Conservation (phyloP, 306 rosid genomes). For the Arachis hypogaea region DNA sequence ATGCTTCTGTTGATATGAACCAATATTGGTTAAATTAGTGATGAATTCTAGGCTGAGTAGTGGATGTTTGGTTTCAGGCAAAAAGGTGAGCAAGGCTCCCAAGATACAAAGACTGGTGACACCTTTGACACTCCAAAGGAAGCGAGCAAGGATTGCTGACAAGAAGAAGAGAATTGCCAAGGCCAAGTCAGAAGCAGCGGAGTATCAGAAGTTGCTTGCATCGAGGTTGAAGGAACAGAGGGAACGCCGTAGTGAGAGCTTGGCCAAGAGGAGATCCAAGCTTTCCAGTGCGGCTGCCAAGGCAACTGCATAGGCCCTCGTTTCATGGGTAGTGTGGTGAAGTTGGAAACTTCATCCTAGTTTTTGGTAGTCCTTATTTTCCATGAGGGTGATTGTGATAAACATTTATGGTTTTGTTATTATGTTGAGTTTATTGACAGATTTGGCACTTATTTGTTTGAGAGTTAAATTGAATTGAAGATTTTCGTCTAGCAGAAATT, state of each 20-base stretch:
- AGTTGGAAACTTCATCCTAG: constrained; percentile 12
- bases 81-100: constrained; percentile 49
- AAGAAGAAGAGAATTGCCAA: constrained; percentile 49
- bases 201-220: constrained; percentile 47
- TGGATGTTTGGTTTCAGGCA: constrained; percentile 37
- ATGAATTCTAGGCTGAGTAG: not conserved
- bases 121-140: constrained; percentile 54
- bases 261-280: constrained; percentile 47
- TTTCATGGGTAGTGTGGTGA: constrained; percentile 21
- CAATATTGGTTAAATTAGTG: not conserved
- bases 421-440: constrained; percentile 25
- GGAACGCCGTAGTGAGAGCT: constrained; percentile 46
- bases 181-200: constrained; percentile 50
- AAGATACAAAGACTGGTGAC: constrained; percentile 48
- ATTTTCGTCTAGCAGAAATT: constrained; percentile 11
- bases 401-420: constrained; percentile 16
- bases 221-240: constrained; percentile 52
- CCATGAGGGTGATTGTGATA: not conserved
- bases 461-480: constrained; percentile 19
- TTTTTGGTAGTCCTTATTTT: constrained; percentile 31
- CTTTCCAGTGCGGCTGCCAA: constrained; percentile 41
- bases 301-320: constrained; percentile 36
- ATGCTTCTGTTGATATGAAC: not conserved
- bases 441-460: constrained; percentile 14
- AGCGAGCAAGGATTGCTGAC: constrained; percentile 47